phyloP scores from a whole-genome alignment of 2,329 filamentous ascomycete genomes.

The Colletotrichum higginsianum region DNA sequence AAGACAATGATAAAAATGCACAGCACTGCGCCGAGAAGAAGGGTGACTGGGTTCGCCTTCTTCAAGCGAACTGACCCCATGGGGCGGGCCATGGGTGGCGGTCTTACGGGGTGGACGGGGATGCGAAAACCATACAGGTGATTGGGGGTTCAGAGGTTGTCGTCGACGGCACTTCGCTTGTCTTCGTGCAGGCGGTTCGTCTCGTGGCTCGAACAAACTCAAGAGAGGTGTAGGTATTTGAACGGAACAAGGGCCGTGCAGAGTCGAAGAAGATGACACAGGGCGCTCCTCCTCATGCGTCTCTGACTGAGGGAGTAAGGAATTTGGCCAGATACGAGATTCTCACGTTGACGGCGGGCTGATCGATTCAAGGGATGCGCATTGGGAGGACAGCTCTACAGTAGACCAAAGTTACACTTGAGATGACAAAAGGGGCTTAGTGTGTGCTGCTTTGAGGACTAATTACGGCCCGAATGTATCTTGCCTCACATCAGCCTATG shows the following conservation, averaged over 20 bases:
- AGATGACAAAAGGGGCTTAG: constrained; percentile 40
- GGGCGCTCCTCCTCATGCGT: constrained; percentile 28
- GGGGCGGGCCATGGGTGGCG: constrained; percentile 66
- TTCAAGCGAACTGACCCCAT: constrained; percentile 80
- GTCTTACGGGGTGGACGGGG: constrained; percentile 42
- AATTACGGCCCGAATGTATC: constrained; percentile 32
- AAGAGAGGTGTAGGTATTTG: background rate
- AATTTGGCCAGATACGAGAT: constrained; percentile 42
- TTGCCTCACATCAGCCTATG: constrained; percentile 20
- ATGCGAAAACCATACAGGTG: constrained; percentile 42
- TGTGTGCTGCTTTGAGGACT: constrained; percentile 32
- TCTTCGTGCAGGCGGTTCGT: constrained; percentile 23
- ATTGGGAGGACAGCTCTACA: constrained; percentile 40
- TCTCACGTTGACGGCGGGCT: constrained; percentile 32
- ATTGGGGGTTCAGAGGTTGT: constrained; percentile 13
- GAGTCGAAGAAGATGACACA: constrained; percentile 19
- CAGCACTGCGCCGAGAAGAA: constrained; percentile 79
- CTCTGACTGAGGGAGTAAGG: constrained; percentile 35
- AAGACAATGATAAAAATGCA: constrained; percentile 81
- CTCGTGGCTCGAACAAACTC: constrained; percentile 7
- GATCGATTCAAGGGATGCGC: constrained; percentile 40
- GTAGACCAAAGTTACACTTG: constrained; percentile 22
- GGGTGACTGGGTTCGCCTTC: constrained; percentile 83
- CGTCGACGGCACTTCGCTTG: constrained; percentile 25
- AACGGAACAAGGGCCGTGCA: constrained; percentile 4